These are phyloP conservation scores for Pleochaeta shiraiana DNA, from an alignment of 2,329 filamentous ascomycete species.

Conservation along the genomic window DNA sequence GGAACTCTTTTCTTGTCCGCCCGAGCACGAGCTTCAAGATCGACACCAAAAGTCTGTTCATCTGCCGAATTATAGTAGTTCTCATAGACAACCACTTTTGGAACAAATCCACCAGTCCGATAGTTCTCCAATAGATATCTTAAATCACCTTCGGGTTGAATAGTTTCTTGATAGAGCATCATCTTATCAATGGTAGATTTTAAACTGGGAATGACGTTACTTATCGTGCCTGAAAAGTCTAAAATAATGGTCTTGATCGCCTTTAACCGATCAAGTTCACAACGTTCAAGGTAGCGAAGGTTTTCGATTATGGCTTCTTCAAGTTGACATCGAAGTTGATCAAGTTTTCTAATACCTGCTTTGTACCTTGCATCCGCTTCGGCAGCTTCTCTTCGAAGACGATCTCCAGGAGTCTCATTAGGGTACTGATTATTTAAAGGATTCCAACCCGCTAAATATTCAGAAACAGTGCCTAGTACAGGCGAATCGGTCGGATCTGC, in stretches of 20 bases:
- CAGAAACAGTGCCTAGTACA: constrained; percentile 59
- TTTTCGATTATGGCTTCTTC: constrained; percentile 89
- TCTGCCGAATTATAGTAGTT: constrained; percentile 99
- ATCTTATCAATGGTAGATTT: constrained; percentile 96
- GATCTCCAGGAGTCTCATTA: constrained; percentile 82
- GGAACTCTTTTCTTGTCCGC: constrained; percentile 93
- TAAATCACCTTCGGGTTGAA: constrained; percentile 80
- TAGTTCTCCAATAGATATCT: constrained; percentile 94
- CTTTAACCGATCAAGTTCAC: constrained; percentile 86
- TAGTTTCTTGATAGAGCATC: constrained; percentile 97
- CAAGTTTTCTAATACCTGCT: constrained; percentile 60
- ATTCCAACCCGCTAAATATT: constrained; percentile 85
- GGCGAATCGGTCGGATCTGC: constrained; percentile 51
- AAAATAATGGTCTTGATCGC: constrained; percentile 96
- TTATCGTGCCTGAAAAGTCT: constrained; percentile 91
- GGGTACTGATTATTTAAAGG: constrained; percentile 73
- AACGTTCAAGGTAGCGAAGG: constrained; percentile 89
- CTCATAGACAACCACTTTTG: constrained; percentile 82
- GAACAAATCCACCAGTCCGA: constrained; percentile 78
- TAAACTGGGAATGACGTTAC: constrained; percentile 91
- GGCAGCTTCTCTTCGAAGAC: constrained; percentile 65
- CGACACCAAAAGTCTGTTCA: constrained; percentile 93
- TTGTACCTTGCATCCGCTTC: constrained; percentile 95
- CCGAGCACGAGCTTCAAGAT: constrained; percentile 83
- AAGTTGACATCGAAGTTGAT: constrained; percentile 78